Conservation (phyloP, 2,329 filamentous ascomycete genomes). For the Clonostachys chloroleuca region DNA sequence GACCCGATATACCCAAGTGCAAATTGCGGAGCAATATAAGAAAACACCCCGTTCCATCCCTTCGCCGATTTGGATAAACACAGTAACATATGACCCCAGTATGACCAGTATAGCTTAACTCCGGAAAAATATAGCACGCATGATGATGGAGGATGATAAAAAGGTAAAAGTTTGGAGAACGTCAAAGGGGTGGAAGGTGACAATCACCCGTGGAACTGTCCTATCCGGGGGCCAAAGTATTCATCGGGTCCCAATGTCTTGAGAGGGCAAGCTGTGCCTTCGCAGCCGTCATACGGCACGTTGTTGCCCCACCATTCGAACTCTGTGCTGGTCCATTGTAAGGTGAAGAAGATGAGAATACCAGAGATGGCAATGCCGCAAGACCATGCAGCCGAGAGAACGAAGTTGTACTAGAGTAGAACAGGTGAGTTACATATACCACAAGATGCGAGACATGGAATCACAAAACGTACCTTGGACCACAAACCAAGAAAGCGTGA, state of each 20-base stretch:
- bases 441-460: not conserved
- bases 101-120: not conserved
- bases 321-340: slow-evolving; percentile 36
- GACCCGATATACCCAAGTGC: not conserved
- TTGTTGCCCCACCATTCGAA: slow-evolving; percentile 46
- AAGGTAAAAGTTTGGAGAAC: not conserved
- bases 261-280: slow-evolving; percentile 31
- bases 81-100: not conserved
- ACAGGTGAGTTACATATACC: not conserved
- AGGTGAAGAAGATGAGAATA: slow-evolving; percentile 48
- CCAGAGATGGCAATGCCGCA: slow-evolving; percentile 44
- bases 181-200: not conserved
- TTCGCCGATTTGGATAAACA: not conserved
- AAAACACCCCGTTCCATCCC: not conserved
- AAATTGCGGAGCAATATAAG: not conserved
- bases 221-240: slow-evolving; percentile 32
- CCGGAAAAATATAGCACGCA: no score
- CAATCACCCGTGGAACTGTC: slow-evolving; percentile 19
- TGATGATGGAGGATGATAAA: not conserved
- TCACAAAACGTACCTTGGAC: slow-evolving; percentile 34
- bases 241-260: slow-evolving; percentile 23
- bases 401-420: slow-evolving; percentile 41
- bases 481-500: slow-evolving; percentile 42
- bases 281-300: slow-evolving; percentile 32
- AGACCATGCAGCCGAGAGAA: slow-evolving; percentile 45